Conservation (phyloP, 106 monocot genomes). For the Amphibolis antarctica region DNA sequence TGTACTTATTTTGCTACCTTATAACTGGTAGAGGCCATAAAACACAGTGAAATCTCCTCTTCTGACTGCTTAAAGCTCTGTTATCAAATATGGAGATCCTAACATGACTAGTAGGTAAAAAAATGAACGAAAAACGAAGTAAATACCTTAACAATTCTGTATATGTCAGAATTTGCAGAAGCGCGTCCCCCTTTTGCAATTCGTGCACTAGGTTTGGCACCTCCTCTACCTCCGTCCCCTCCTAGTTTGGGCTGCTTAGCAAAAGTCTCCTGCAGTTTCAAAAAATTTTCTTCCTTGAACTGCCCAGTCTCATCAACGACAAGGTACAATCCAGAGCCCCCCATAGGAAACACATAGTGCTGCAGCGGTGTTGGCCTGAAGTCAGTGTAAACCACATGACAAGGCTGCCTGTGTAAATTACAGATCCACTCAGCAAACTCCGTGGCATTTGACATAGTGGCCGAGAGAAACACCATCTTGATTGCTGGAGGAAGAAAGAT, state of each 20-base stretch:
- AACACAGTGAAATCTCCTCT: no score
- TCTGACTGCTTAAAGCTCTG: no score
- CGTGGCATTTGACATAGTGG: constrained; percentile 97
- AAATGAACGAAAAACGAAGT: background rate
- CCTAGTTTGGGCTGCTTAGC: constrained; percentile 37
- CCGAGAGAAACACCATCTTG: constrained; percentile 97
- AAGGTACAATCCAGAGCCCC: constrained; percentile 79
- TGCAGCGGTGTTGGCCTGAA: constrained; percentile 94
- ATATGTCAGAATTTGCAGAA: constrained; percentile 72
- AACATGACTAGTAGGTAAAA: background rate
- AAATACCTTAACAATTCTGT: constrained; percentile 93
- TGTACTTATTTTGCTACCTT: no score
- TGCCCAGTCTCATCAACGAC: constrained; percentile 98
- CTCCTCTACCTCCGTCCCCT: constrained; percentile 35
- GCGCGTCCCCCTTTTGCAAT: constrained; percentile 81
- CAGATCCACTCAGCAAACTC: constrained; percentile 99
- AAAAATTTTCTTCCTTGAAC: constrained; percentile 85
- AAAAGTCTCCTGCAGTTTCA: constrained; percentile 78
- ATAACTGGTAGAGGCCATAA: no score
- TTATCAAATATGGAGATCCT: no score
- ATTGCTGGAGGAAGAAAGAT: constrained; percentile 88
- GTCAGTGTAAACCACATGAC: constrained; percentile 98
- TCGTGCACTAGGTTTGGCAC: constrained; percentile 40
- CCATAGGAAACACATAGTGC: constrained; percentile 89
- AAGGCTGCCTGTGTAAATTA: constrained; percentile 87